Base-by-base conservation (phyloP, 176 grass and related monocot genomes). In the Carex kokanica region DNA sequence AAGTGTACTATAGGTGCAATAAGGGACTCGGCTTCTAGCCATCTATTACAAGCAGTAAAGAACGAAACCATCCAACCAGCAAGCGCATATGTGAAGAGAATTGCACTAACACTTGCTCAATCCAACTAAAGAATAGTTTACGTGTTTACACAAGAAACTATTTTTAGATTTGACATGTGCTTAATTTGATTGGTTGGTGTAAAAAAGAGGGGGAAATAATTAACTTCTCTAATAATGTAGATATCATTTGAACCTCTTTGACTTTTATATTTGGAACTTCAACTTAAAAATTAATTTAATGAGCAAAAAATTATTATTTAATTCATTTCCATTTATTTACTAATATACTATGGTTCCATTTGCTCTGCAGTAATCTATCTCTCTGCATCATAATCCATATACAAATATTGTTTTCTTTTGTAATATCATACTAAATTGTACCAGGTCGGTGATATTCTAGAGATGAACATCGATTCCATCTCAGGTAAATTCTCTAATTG, bases 371-470 rank as follows among this genome's bases (percentile, higher is more conserved):
- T 41, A 75, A 25, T 15, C 11, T 75, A 75, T 75, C 17, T 53
- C 52, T 75, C 6, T 75, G 45, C 71, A 24, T 51, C 41, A 53
- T 0, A 2, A 29, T 54, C 1, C 45, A 54, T 43, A 53, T 27
- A 52, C 23, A 75, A 45, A 54, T 15, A 52, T 5, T 25, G 20
- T 53, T 74, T 23, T 49, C 31, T 24, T 47, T 74, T 25, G 41
- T 74, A 49, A 61, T 24, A 74, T 24, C 70, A 52, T 41, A 13
- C 9, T 8, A 12, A 65, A 36, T 82, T 52, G 52, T 72, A 36
- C 14, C 85, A 97, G 94, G 86, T 97, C 80, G 81, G 83, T 68
- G 86, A 78, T 78, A 82, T 92, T 86, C 88, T 97, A 64, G 88
- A 86, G 54, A 88, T 89, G 63, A 71, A 88, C 79, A 88, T 87